Base-by-base conservation (phyloP, 2,329 filamentous ascomycete species). In the Sarocladiaceae sp. region DNA sequence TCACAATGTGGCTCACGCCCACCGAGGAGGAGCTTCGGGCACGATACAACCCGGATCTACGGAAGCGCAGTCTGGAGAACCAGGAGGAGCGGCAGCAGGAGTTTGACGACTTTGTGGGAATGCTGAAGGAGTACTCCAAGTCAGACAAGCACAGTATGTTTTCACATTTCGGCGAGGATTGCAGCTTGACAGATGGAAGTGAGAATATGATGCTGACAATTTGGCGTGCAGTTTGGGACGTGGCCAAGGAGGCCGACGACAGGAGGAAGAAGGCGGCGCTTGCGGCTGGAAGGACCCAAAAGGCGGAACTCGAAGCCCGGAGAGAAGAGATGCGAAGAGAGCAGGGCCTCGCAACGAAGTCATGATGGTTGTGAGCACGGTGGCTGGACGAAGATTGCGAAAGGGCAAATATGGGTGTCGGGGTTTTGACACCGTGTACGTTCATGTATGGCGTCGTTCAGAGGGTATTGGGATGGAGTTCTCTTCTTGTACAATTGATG, bases 21-120 rank as follows among this genome's bases (percentile, higher is more conserved):
- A 84, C 85, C 11, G 89, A 96, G 55, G 93, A 96, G 65, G 89
- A 97, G 68, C 76, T 98, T 33, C 89, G 94, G 72, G 74, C 88
- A 69, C 81, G 76, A 65, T 97, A 97, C 70, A 97, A 91, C 64
- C 91, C 91, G 1, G 93, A 97, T 26, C 76, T 98, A n/a, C 86
- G 93, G 60, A 86, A 87, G 63, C 80, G 85, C 58, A 89, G 86
- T 50, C 69, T 95, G n/a, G 89, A 90, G 63, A 78, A 82, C 47
- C 78, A 88, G 15, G 74, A 83, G 47, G 80, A 85, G 61, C 78
- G 78, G 48, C 80, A 93, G 58, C 76, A 90, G 64, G 89, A 96
- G 47, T 95, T 95, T 55, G 86, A 96, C 59, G 78, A 89, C 45
- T 97, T 95, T 58, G 85, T 96, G 21, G 76, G 60, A 40, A 81